These are phyloP conservation scores for Taphrina wiesneri DNA, from an alignment of 1,139 yeast genomes.

Conservation along the genomic window DNA sequence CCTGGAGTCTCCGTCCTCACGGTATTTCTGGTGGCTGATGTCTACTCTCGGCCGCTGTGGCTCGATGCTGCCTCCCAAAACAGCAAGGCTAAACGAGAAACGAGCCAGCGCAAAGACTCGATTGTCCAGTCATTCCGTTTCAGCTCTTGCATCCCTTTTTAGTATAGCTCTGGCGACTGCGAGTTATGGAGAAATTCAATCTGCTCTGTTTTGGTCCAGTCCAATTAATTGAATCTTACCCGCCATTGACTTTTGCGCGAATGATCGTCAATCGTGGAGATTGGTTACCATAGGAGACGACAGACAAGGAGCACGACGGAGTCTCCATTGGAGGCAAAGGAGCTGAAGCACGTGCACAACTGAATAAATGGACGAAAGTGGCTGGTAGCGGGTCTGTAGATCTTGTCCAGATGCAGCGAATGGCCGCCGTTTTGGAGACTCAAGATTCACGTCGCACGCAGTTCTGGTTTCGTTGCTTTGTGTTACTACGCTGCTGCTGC, in stretches of 20 bases:
- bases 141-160: neutral
- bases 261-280: no score
- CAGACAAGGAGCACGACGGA: neutral
- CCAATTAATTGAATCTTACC: neutral
- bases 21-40: neutral
- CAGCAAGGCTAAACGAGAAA: neutral
- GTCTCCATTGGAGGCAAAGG: neutral
- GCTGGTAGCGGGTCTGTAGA: neutral
- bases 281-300: neutral
- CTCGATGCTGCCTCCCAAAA: neutral
- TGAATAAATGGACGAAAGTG: neutral
- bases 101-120: no score
- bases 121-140: neutral
- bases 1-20: neutral
- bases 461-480: neutral
- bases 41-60: neutral
- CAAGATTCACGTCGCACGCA: neutral
- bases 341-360: neutral
- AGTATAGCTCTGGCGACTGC: neutral
- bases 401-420: slow-evolving; percentile 9
- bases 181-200: neutral
- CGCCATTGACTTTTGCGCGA: no score
- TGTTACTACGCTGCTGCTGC: neutral
- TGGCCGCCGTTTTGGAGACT: neutral
- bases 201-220: neutral